Conservation (phyloP, 805 yeast species). For the Priceomyces carsonii region DNA sequence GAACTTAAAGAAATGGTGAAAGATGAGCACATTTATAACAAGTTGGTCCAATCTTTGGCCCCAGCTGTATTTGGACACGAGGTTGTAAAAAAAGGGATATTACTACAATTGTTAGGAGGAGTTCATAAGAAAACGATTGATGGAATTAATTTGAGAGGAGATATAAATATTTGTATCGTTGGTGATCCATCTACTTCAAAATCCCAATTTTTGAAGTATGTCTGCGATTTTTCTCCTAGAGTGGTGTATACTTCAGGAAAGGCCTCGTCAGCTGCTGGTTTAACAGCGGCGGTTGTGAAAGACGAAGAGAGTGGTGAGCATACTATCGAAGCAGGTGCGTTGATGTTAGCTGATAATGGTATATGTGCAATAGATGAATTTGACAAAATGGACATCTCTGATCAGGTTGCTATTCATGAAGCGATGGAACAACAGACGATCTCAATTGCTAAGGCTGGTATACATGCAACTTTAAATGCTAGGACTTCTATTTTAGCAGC, state of each 20-base stretch:
- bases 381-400: constrained; percentile 93
- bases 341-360: constrained; percentile 98
- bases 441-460: constrained; percentile 98
- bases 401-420: constrained; percentile 98
- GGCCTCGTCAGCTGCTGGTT: constrained; percentile 98
- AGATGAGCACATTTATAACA: constrained; percentile 80
- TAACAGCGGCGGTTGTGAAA: constrained; percentile 95
- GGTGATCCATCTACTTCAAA: constrained; percentile 98
- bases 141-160: constrained; percentile 94
- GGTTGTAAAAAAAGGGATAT: constrained; percentile 85
- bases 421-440: constrained; percentile 99
- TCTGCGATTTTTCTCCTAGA: constrained; percentile 86
- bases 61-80: constrained; percentile 98
- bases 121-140: constrained; percentile 93
- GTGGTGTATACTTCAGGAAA: constrained; percentile 97
- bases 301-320: constrained; percentile 97
- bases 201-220: constrained; percentile 93
- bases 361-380: constrained; percentile 98
- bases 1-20: constrained; percentile 90
- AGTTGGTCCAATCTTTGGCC: constrained; percentile 84
- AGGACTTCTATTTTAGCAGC: constrained; percentile 96
- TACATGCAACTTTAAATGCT: constrained; percentile 96
- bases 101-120: constrained; percentile 89
- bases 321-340: constrained; percentile 97
- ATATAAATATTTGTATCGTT: constrained; percentile 91